Base-by-base conservation (phyloP, 2,329 filamentous ascomycete genomes). In the Didymella glomerata region DNA sequence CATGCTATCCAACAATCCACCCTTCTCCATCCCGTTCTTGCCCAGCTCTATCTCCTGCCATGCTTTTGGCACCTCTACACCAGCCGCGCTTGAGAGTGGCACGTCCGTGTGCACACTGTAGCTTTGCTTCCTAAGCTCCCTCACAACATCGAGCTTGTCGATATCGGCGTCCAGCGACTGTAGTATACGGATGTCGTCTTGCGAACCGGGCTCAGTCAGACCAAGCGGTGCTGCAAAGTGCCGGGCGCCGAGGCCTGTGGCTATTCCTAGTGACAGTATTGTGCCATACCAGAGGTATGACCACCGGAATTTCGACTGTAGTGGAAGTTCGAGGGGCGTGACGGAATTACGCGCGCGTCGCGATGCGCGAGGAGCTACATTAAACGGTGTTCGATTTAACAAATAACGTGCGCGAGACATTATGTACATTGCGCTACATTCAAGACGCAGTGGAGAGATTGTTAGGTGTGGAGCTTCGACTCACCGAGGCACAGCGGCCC, bases 41-140 rank as follows among this genome's bases (percentile, higher is more conserved):
- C 69, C 61, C 20, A 75, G 42, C 47, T 75, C 72, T 16, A 76
- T 48, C 51, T 76, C 72, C 18, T 71, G 49, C 75, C 74, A 76
- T 28, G 57, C 69, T 46, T 68, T 68, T 10, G 64, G 45, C 27
- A 56, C 68, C 44, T 69, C 67, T 10, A 66, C 20, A 4, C 53
- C 62, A 7, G 62, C 66, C 11, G 54, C 62, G 38, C 60, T 63
- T 27, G 41, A 60, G 25, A 74, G 53, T 0, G 68, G 56, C 11
- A 70, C 67, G 53, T 71, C 66, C 25, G 65, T 59, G 30, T 71
- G 68, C 11, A 71, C 56, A 40, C 69, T 68, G 28, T 67, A 68
- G 20, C 63, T 68, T 38, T 73, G 65, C 10, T 68, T 68, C 32
- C 75, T 68, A 50, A 77, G 64, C 5, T 62, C 65, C 40, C 72